Base-by-base conservation (phyloP, 1,139 yeast genomes). In the Geotrichum reessii region DNA sequence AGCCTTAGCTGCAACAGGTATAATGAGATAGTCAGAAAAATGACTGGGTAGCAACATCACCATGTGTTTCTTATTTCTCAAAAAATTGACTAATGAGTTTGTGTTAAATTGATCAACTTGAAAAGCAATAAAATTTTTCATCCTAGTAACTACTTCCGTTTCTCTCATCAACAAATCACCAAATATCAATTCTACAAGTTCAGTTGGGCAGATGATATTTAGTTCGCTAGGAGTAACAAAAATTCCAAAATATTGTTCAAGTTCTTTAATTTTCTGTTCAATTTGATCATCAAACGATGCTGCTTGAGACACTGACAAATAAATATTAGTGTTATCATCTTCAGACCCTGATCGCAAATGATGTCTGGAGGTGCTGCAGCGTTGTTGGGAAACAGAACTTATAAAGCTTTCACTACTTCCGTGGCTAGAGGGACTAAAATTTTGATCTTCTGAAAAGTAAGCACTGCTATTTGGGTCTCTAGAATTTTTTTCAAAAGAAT, bases 191-290 rank as follows among this genome's bases (percentile, higher is more conserved):
- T 67, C 65, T 65, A 81, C 73, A 9, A 76, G 64, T 17, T 66
- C 68, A 5, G 75, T 66, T 1, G 83, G 76, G 58, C 83, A 79
- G 9, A 82, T 80, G 9, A 82, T 73, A 0, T 85, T 81, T 64
- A 84, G 79, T 63, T 82, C 86, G 14, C 70, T 63, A 0, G 86
- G 85, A 1, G 85, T 81, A 61, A 80, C 76, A 1, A 85, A 83
- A 50, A 82, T 74, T 64, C 80, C 84, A 63, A 81, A 78, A 64
- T 82, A 81, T 50, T 66, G 66, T 48, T 69, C 71, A 17, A 68
- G 54, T 27, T 62, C 66, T n/a, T 62, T 65, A 22, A 62, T 59
- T 48, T 59, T 61, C 7, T 37, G 2, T 14, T 37, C 19, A 14
- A 37, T 12, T 8, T 37, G n/a, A 42, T 42, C 44, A 22, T 44